Base-by-base conservation (phyloP, 495 filamentous ascomycete genomes). In the Penicillium crystallinum region DNA sequence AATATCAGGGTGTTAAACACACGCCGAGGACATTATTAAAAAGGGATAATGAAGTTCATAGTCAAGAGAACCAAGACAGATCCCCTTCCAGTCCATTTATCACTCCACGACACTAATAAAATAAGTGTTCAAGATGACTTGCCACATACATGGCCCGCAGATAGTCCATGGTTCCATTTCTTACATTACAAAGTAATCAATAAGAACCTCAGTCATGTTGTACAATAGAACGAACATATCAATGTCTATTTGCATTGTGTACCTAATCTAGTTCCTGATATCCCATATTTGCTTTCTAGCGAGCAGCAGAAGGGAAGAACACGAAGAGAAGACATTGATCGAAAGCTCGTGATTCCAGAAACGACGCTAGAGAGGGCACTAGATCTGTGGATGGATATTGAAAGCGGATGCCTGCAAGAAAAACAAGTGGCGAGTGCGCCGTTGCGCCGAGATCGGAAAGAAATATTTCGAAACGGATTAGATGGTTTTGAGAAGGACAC, bases 361-460 rank as follows among this genome's bases (percentile, higher is more conserved):
- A 22, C 43, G 29, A 31, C 18, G 17, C 19, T 2, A 23, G 3
- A 21, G 3, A 25, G 19, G 6, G 19, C 38, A 21, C 14, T 6
- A 10, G 12, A 45, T 31, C 27, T 45, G 27, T 17, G 1, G 29
- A 18, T 45, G 17, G 10, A 39, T 39, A 29, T 31, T 21, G 36
- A 29, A 3, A 30, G 34, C 30, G n/a, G 45, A 12, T 19, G 33
- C n/a, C 12, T 14, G 8, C 37, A 31, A 22, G 31, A 30, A 27
- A 12, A 35, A 46, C 43, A 33, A 33, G 46, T 41, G 22, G 14
- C 25, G 23, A 14, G 33, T 49, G 17, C 10, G 52, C 45, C 48
- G 29, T 45, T 33, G 37, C 31, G 53, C 36, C 30, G 40, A 22
- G n/a, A 44, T 36, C n/a, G 25, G 47, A 25, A 37, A 46, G 11